Base-by-base conservation (phyloP, 1,284 basidiomycete species). In the Fomes fomentarius region DNA sequence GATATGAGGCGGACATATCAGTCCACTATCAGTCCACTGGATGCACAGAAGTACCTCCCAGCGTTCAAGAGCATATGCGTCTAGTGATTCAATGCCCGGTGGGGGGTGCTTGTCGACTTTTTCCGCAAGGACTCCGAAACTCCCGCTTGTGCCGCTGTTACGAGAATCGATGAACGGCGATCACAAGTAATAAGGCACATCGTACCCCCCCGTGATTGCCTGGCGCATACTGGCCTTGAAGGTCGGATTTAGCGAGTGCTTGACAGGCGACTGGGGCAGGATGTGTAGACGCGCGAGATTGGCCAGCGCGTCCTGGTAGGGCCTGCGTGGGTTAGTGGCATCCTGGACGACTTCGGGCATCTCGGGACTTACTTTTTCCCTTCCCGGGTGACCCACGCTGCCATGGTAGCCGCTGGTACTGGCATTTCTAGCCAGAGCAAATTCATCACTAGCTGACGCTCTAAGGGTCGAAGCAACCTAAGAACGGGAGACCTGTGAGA, bases 151-250 rank as follows among this genome's bases (percentile, higher is more conserved):
- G 2, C 96, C 96, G 35, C 95, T 96, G 65, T 39, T 37, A 43
- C 17, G 40, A 44, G 45, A 49, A 33, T 31, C 19, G 17, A 56
- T 51, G 37, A 44, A 22, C 24, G 62, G 37, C 55, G 24, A 50
- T 52, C 38, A 43, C 33, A 44, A 26, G 38, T 35, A 5, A 14
- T 5, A 35, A 31, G 4, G 35, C 15, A 33, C 5, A 11, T 74
- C 88, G 69, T 70, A 95, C 94, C 94, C 89, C 66, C 94, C 96
- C 0, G 93, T 96, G 40, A 98, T 76, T n/a, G 94, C 95, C 63
- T 92, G 89, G 54, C 93, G 80, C 62, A 96, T 79, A 54, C 87
- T 89, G 5, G 82, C 74, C 68, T 94, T 93, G 78, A 96, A 93
- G 1, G 85, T 85, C 4, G 84, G 66, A 66, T 90, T 93, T 63